These are phyloP conservation scores for Fimicolochytrium jonesii DNA, from an alignment of 192 early-diverging fungal species.

Conservation along the genomic window DNA sequence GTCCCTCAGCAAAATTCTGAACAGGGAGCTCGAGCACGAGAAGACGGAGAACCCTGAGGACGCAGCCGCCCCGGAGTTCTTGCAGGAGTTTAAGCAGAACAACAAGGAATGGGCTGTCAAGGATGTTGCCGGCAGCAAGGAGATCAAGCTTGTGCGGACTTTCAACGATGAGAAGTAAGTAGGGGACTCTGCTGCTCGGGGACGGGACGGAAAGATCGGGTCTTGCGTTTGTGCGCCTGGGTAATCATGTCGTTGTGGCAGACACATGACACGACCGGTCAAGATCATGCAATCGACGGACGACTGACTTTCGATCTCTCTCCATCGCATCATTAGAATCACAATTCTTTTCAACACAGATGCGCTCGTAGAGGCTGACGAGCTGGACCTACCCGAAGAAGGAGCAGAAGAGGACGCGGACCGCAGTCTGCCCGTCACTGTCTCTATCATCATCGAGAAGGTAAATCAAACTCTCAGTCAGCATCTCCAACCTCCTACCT, in stretches of 20 bases:
- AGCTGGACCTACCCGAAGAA: slow-evolving; percentile 63
- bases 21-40: slow-evolving; percentile 75
- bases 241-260: background rate
- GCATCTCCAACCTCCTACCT: background rate
- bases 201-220: background rate
- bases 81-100: slow-evolving; percentile 63
- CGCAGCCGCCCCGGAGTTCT: slow-evolving; percentile 55
- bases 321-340: slow-evolving; percentile 49
- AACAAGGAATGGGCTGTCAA: slow-evolving; percentile 65
- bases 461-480: background rate
- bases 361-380: slow-evolving; percentile 72
- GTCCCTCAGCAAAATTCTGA: slow-evolving; percentile 64
- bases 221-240: background rate
- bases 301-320: background rate
- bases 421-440: slow-evolving; percentile 64
- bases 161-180: slow-evolving; percentile 87
- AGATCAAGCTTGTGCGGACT: slow-evolving; percentile 73
- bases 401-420: slow-evolving; percentile 48
- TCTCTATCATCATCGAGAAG: slow-evolving; percentile 82
- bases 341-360: slow-evolving; percentile 83
- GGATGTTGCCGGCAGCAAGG: slow-evolving; percentile 71
- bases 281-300: too few species aligned
- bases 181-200: too few species aligned
- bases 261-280: too few species aligned
- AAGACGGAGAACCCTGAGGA: slow-evolving; percentile 51